A percentile compares a stretch with the other conserved stretches of the same genome.
Evolutionary conservation across 2,329 filamentous ascomycete genomes (phyloP).

Genomic region (Chrysoporthe austroafricana): DNA sequence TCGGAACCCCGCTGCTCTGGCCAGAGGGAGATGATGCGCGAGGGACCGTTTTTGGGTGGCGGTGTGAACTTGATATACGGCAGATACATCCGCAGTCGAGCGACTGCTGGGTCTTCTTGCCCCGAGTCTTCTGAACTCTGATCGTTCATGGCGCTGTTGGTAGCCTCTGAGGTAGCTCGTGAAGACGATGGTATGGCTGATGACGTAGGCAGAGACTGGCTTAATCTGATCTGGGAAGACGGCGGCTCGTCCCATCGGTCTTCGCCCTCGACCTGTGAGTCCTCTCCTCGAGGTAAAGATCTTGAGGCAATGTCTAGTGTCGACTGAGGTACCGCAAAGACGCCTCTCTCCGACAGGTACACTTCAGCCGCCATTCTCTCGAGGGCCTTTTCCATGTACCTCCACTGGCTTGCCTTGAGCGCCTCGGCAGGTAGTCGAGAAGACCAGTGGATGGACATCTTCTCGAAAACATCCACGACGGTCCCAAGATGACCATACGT

Average conservation of each 20-base stretch:
- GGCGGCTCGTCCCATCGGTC: background rate
- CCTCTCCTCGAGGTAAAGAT: background rate
- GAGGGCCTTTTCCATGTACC: constrained; percentile 23
- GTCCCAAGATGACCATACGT: background rate
- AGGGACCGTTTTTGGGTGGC: constrained; percentile 32
- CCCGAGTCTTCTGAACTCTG: constrained; percentile 23
- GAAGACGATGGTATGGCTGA: constrained; percentile 26
- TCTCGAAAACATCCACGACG: constrained; percentile 23
- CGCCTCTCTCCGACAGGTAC: constrained; percentile 21
- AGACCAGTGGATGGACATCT: constrained; percentile 27
- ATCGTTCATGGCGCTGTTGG: constrained; percentile 10
- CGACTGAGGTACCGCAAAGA: constrained; percentile 15
- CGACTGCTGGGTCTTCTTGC: constrained; percentile 37
- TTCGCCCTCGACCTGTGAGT: constrained; percentile 1
- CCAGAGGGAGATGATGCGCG: constrained; percentile 42
- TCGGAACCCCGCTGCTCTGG: constrained; percentile 38
- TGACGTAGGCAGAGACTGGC: constrained; percentile 19
- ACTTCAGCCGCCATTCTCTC: constrained; percentile 27
- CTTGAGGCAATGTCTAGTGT: constrained; percentile 17
- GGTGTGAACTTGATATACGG: constrained; percentile 36
- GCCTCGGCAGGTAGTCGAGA: constrained; percentile 19
- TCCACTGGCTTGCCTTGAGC: constrained; percentile 22
- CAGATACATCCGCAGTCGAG: constrained; percentile 41
- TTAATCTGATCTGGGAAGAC: constrained; percentile 16
- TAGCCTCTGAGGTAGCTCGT: constrained; percentile 25